phyloP scores from a whole-genome alignment of 2,329 filamentous ascomycete genomes.

The Colletotrichum paranaense region DNA sequence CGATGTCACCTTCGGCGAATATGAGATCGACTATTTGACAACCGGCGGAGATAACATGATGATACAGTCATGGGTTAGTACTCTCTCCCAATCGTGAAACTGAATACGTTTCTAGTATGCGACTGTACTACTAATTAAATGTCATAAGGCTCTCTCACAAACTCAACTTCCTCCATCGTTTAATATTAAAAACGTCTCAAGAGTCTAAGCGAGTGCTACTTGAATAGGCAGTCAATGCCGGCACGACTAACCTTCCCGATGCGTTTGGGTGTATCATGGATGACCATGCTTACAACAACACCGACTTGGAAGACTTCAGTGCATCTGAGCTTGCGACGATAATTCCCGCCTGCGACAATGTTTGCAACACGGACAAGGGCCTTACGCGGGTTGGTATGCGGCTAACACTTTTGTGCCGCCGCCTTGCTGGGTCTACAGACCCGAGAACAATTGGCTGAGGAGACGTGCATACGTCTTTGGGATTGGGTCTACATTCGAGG shows the following conservation, averaged over 20 bases:
- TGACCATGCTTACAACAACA: too few species aligned
- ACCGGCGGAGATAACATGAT: too few species aligned
- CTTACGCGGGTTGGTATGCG: not conserved
- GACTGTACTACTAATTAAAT: too few species aligned
- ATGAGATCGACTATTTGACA: too few species aligned
- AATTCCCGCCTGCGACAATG: not conserved
- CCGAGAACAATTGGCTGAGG: not conserved
- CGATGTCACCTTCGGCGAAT: too few species aligned
- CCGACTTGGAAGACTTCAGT: not conserved
- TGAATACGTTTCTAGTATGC: too few species aligned
- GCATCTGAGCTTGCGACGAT: not conserved
- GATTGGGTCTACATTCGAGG: not conserved
- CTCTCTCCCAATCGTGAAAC: too few species aligned
- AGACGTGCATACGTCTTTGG: not conserved
- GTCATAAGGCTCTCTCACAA: too few species aligned
- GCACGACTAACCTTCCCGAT: not conserved
- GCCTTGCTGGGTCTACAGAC: not conserved
- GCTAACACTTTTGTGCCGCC: not conserved
- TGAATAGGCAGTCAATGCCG: not conserved
- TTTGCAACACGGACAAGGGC: not conserved
- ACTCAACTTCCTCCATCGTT: too few species aligned
- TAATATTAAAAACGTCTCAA: not conserved
- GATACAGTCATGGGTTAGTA: too few species aligned
- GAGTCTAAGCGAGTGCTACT: not conserved
- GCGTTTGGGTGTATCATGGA: too few species aligned